Percentiles rank a stretch among this genome's conserved stretches.
phyloP scores from a whole-genome alignment of 805 yeast genomes.

The Nakazawaea peltata region DNA sequence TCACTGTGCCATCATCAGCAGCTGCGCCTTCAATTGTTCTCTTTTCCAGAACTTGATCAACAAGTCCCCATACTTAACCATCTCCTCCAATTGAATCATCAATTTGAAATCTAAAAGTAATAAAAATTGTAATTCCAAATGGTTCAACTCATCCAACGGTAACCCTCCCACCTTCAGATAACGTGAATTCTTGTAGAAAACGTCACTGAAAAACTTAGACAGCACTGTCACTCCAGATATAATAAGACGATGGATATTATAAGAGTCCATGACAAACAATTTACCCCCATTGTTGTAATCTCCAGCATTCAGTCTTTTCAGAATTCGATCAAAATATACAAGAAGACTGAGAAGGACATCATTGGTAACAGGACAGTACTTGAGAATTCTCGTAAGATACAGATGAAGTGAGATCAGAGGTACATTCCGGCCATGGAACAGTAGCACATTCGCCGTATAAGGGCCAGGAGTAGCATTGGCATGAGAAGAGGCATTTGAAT shows the following conservation, averaged over 20 bases:
- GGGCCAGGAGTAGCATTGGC: conserved; percentile 26
- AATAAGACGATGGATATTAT: conserved; percentile 87
- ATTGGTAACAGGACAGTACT: conserved; percentile 97
- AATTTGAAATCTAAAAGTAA: conserved; percentile 78
- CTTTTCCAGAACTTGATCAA: conserved; percentile 78
- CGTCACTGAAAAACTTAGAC: conserved; percentile 89
- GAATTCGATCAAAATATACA: conserved; percentile 92
- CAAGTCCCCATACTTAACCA: conserved; percentile 84
- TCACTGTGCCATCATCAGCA: too few relatives aligned
- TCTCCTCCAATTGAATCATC: conserved; percentile 82
- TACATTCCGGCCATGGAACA: conserved; percentile 92
- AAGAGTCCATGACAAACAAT: conserved; percentile 90
- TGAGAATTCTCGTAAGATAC: conserved; percentile 80
- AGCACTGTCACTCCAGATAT: conserved; percentile 95
- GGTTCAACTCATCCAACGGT: conserved; percentile 88
- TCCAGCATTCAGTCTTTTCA: conserved; percentile 65
- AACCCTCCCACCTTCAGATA: conserved; percentile 95
- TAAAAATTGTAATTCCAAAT: conserved; percentile 83
- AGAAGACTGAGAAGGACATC: conserved; percentile 86
- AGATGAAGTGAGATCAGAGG: conserved; percentile 94
- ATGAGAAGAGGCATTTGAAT: conserved; percentile 15
- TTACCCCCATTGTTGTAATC: conserved; percentile 34
- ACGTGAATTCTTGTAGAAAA: conserved; percentile 87
- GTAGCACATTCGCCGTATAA: conserved; percentile 63
- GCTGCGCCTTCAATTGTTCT: conserved; percentile 35